phyloP scores from a whole-genome alignment of 352 stramenopile genomes.

The Aphanomyces astaci region DNA sequence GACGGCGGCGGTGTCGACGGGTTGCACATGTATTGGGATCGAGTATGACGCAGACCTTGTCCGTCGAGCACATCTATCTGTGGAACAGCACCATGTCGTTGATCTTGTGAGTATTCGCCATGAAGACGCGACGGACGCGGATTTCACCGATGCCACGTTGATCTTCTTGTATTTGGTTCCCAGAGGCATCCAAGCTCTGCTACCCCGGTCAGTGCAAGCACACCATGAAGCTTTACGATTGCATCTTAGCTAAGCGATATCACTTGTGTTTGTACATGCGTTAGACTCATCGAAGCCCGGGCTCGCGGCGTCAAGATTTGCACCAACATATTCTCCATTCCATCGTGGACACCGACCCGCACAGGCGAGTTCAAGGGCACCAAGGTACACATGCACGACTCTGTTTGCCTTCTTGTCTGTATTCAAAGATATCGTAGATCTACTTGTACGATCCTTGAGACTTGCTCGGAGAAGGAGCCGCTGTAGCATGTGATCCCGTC shows the following conservation, averaged over 20 bases:
- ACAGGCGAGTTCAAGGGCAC: constrained; percentile 75
- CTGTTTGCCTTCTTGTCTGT: background rate
- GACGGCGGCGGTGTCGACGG: constrained; percentile 30
- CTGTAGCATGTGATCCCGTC: too few species aligned
- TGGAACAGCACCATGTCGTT: constrained; percentile 25
- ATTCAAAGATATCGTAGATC: constrained; percentile 5
- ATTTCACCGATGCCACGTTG: constrained; percentile 53
- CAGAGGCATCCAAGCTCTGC: constrained; percentile 58
- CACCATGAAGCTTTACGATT: background rate
- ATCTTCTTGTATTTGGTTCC: constrained; percentile 80
- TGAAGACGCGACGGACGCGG: constrained; percentile 47
- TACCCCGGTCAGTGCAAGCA: constrained; percentile 43
- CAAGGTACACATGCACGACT: constrained; percentile 39
- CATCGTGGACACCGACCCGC: constrained; percentile 48
- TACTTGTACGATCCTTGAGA: constrained; percentile 20
- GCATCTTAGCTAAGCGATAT: too few species aligned
- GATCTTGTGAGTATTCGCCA: constrained; percentile 51
- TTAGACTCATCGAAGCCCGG: constrained; percentile 63
- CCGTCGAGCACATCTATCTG: constrained; percentile 34
- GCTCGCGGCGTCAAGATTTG: constrained; percentile 54
- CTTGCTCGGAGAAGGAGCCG: too few species aligned
- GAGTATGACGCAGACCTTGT: constrained; percentile 65
- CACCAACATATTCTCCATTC: constrained; percentile 78
- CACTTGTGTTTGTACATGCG: too few species aligned
- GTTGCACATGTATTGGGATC: constrained; percentile 53